A percentile compares a stretch with the other conserved stretches of the same genome.
Evolutionary conservation across 306 rosid genomes (phyloP).

Genomic region (Alnus glutinosa): DNA sequence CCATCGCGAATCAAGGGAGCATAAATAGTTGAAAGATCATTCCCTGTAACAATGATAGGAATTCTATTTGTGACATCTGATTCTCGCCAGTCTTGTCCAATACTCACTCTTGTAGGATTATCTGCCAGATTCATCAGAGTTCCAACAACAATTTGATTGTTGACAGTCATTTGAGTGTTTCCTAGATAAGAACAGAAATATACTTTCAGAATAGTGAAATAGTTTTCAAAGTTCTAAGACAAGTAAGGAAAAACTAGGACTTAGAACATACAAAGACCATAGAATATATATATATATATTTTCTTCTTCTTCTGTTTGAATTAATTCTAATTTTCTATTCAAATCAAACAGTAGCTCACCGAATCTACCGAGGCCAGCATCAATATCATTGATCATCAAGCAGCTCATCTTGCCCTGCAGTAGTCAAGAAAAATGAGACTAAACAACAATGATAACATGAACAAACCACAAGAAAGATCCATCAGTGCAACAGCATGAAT

Average conservation of each 20-base stretch:
- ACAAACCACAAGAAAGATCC: background rate
- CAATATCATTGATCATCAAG: conserved; percentile 94
- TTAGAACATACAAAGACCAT: conserved; percentile 8
- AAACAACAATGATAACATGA: background rate
- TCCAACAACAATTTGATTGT: conserved; percentile 97
- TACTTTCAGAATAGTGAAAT: conserved; percentile 7
- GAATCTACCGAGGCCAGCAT: conserved; percentile 97
- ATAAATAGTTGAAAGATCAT: conserved; percentile 89
- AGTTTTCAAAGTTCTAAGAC: conserved; percentile 12
- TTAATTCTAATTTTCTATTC: conserved; percentile 16
- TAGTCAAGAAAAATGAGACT: conserved; percentile 28
- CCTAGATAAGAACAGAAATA: conserved; percentile 46
- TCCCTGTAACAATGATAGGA: conserved; percentile 94
- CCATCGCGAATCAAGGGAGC: conserved; percentile 98
- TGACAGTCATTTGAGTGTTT: conserved; percentile 94
- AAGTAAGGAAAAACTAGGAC: conserved; percentile 13
- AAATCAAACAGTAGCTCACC: conserved; percentile 52
- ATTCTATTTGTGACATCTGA: conserved; percentile 74
- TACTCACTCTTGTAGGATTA: conserved; percentile 89
- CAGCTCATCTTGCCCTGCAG: conserved; percentile 95
- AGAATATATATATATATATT: background rate
- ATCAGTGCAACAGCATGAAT: background rate
- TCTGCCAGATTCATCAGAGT: conserved; percentile 93
- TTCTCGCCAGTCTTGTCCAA: conserved; percentile 93
- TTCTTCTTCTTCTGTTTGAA: background rate